Conservation (phyloP, 352 stramenopile species). For the Poterioochromonas sp. region DNA sequence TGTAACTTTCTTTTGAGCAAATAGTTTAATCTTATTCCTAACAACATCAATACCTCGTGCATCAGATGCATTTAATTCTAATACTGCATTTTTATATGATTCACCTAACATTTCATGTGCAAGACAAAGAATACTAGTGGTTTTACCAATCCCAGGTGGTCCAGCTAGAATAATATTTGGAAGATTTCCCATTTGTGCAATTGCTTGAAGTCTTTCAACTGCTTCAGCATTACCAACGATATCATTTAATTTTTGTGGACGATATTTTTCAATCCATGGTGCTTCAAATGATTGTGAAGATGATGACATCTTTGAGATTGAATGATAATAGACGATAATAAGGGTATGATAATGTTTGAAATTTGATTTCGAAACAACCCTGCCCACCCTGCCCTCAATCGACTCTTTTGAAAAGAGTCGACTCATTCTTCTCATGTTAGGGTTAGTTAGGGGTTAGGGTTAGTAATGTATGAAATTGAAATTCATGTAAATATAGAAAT, state of each 20-base stretch:
- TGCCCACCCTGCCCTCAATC: no score
- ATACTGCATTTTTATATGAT: conserved; percentile 69
- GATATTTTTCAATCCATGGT: conserved; percentile 98
- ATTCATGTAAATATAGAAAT: no score
- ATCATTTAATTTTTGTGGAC: conserved; percentile 69
- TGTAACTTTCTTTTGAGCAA: conserved; percentile 92
- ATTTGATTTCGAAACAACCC: no score
- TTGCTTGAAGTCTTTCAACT: conserved; percentile 81
- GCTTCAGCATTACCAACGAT: conserved; percentile 97
- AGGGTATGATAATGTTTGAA: no score
- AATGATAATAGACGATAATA: no score
- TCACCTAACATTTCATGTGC: conserved; percentile 31
- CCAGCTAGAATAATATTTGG: conserved; percentile 95
- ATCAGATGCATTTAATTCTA: conserved; percentile 98
- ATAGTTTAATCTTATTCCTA: conserved; percentile 97
- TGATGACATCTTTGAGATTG: no score
- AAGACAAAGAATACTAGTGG: conserved; percentile 50
- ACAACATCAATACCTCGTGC: conserved; percentile 70
- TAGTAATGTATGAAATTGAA: no score
- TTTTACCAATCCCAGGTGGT: conserved; percentile 82
- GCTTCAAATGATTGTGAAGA: conserved; percentile 30
- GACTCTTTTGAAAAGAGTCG: no score
- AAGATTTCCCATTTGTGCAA: conserved; percentile 91
- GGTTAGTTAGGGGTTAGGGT: no score
- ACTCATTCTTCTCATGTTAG: no score